A percentile compares a stretch with the other conserved stretches of the same genome.
Conservation (phyloP, 345 rosid species). For the Gossypium turneri region DNA sequence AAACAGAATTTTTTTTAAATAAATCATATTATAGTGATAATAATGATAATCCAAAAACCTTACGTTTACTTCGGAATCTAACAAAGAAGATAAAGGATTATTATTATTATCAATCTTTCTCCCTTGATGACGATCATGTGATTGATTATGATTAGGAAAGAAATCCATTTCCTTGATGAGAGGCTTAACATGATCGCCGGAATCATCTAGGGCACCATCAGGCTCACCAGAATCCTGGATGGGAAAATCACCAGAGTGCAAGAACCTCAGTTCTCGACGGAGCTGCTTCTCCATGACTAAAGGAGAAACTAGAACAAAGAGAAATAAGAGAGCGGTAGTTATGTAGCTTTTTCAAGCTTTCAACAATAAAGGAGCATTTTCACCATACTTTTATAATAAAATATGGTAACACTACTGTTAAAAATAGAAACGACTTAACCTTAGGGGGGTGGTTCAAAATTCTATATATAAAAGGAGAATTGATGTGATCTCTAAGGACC, state of each 20-base stretch:
- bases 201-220: constrained; percentile 7
- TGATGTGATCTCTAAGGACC: no score
- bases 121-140: constrained; percentile 28
- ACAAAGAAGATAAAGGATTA: constrained; percentile 23
- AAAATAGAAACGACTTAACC: constrained; percentile 15
- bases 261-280: constrained; percentile 52
- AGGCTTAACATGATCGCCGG: constrained; percentile 26
- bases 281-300: constrained; percentile 57
- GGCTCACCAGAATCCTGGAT: constrained; percentile 25
- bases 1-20: neutral
- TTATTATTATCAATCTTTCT: constrained; percentile 15
- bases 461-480: neutral
- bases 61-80: constrained; percentile 50
- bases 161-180: constrained; percentile 75
- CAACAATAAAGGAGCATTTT: neutral
- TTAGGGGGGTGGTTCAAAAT: constrained; percentile 16
- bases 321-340: constrained; percentile 18
- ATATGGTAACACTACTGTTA: neutral
- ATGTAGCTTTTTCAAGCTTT: constrained; percentile 26
- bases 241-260: constrained; percentile 47
- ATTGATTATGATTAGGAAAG: constrained; percentile 45
- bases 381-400: neutral
- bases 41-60: constrained; percentile 24
- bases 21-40: neutral
- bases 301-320: constrained; percentile 7